Evolutionary conservation across 2,329 filamentous ascomycete genomes (phyloP).

Genomic region (Calonectria leucothoes): DNA sequence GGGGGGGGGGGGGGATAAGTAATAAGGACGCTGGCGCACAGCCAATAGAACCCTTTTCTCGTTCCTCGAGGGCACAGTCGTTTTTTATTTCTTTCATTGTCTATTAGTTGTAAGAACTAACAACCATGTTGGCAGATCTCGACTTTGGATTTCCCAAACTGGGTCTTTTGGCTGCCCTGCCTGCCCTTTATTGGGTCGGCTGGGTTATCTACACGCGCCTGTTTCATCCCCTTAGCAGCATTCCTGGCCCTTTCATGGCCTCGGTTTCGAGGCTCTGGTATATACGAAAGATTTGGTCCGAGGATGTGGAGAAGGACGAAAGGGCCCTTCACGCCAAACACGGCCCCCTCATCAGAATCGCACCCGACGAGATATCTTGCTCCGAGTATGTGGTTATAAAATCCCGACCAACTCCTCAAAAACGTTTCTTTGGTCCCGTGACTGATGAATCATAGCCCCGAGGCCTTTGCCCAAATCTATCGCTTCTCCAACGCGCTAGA

Average conservation of each 20-base stretch:
- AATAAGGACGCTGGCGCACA: too few relatives aligned
- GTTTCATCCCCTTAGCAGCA: constrained; percentile 7
- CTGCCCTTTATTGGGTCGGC: constrained; percentile 5
- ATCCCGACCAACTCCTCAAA: not conserved
- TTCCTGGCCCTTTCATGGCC: constrained; percentile 9
- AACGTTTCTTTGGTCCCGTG: not conserved
- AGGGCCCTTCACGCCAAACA: not conserved
- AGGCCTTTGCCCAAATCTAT: constrained; percentile 10
- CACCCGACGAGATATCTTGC: not conserved
- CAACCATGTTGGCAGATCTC: not conserved
- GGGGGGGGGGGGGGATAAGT: too few relatives aligned
- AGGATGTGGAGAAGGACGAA: not conserved
- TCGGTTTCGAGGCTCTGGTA: constrained; percentile 10
- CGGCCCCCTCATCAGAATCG: not conserved
- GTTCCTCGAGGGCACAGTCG: too few relatives aligned
- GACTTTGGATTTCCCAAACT: not conserved
- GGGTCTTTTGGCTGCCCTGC: not conserved
- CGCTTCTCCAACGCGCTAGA: not conserved
- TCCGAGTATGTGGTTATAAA: not conserved
- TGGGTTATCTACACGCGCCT: constrained; percentile 9
- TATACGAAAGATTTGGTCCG: not conserved
- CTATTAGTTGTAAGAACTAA: not conserved
- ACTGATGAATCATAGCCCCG: not conserved
- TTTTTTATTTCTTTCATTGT: not conserved
- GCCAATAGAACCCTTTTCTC: too few relatives aligned